phyloP scores from a whole-genome alignment of 1,284 basidiomycete species.

The Porodaedalea pini region DNA sequence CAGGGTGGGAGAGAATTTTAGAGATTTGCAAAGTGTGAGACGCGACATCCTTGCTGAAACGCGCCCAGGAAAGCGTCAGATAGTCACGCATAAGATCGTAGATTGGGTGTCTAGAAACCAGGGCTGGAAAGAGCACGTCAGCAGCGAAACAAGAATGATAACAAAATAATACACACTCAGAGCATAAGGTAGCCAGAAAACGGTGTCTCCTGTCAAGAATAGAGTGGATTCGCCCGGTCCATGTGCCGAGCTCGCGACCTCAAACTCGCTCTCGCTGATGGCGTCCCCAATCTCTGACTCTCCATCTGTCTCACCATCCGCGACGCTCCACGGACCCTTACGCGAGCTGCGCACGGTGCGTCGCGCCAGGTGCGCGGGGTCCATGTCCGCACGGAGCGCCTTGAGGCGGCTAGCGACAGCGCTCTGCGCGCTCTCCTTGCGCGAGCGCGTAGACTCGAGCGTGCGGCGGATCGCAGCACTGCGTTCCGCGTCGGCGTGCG shows the following conservation, averaged over 20 bases:
- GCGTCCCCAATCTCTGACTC: conserved; percentile 68
- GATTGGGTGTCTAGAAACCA: conserved; percentile 87
- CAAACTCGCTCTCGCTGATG: conserved; percentile 79
- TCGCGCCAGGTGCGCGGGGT: conserved; percentile 54
- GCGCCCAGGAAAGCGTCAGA: conserved; percentile 87
- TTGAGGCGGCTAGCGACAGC: conserved; percentile 63
- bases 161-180: conserved; percentile 57
- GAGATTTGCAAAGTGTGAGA: conserved; percentile 82
- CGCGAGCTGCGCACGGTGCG: conserved; percentile 51
- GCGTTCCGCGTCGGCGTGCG: conserved; percentile 85
- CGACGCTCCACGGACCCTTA: conserved; percentile 64
- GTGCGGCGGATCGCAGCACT: conserved; percentile 78
- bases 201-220: conserved; percentile 82
- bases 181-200: conserved; percentile 91
- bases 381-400: conserved; percentile 50
- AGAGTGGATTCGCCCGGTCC: conserved; percentile 81
- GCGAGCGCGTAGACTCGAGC: conserved; percentile 68
- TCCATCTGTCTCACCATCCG: conserved; percentile 68
- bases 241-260: conserved; percentile 70
- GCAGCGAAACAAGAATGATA: conserved; percentile 25
- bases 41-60: conserved; percentile 89
- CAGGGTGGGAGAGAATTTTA: conserved; percentile 78
- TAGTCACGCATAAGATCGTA: conserved; percentile 94
- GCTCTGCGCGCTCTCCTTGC: conserved; percentile 76
- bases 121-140: conserved; percentile 43